phyloP scores from a whole-genome alignment of 768 basidiomycete genomes.

The Myochromella boudieri region DNA sequence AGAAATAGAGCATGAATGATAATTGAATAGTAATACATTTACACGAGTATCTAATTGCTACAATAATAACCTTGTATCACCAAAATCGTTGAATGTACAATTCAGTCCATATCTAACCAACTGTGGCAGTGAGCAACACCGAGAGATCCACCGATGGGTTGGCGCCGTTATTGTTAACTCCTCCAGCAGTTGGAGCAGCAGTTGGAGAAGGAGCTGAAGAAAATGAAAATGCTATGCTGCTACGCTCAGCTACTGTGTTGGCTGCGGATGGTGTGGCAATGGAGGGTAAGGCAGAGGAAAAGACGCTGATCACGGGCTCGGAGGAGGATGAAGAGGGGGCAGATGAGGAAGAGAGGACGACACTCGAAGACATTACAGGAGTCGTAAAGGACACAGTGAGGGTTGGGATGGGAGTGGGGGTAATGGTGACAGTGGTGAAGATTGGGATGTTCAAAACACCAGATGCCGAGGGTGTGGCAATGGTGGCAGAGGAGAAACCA shows the following conservation, averaged over 20 bases:
- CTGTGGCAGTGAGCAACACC: conserved; percentile 15
- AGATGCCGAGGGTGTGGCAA: not conserved
- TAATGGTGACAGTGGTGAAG: not conserved
- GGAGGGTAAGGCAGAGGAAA: conserved; percentile 7
- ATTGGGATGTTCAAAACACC: conserved; percentile 1
- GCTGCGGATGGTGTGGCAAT: conserved; percentile 1
- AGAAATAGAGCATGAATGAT: conserved; percentile 4
- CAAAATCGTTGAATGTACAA: no score
- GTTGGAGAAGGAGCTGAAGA: conserved; percentile 11
- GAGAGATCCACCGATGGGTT: conserved; percentile 15
- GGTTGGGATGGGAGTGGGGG: not conserved
- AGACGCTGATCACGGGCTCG: conserved; percentile 5
- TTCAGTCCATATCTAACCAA: conserved; percentile 1
- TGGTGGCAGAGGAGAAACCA: conserved; percentile 12
- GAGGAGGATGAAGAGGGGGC: not conserved
- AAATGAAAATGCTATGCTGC: conserved; percentile 8
- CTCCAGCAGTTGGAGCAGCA: conserved; percentile 4
- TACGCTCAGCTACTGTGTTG: not conserved
- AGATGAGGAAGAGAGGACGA: conserved; percentile 6
- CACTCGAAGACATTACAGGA: conserved; percentile 1
- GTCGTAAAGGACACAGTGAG: not conserved
- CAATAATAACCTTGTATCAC: no score
- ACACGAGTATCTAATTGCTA: conserved; percentile 13
- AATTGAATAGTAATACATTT: conserved; percentile 2
- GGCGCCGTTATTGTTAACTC: conserved; percentile 11